Percentiles rank a stretch among this genome's conserved stretches.
phyloP scores from a whole-genome alignment of 495 filamentous ascomycete genomes.

The Talaromyces ruber region DNA sequence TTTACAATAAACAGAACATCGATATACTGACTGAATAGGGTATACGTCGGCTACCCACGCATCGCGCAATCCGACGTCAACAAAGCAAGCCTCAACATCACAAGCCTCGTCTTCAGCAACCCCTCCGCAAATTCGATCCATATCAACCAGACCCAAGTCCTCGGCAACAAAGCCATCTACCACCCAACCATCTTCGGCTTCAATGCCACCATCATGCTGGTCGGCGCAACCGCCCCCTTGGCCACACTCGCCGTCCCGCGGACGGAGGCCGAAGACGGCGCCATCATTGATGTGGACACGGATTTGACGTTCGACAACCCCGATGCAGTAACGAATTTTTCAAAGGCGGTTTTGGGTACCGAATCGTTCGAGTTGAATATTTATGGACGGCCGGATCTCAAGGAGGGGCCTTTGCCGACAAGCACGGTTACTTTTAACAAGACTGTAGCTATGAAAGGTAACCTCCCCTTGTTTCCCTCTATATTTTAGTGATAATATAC shows the following conservation, averaged over 20 bases:
- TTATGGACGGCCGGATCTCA: conserved; percentile 46
- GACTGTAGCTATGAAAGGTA: conserved; percentile 48
- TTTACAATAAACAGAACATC: background rate
- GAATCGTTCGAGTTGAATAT: conserved; percentile 52
- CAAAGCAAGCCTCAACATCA: conserved; percentile 52
- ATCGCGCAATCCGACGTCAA: conserved; percentile 64
- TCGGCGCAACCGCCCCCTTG: conserved; percentile 47
- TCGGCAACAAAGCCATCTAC: conserved; percentile 37
- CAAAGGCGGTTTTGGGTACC: conserved; percentile 41
- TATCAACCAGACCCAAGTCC: conserved; percentile 41
- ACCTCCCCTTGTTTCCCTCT: conserved; percentile 5
- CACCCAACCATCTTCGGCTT: conserved; percentile 50
- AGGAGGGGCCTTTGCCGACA: conserved; percentile 40
- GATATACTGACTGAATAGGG: conserved; percentile 29
- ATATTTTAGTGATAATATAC: background rate
- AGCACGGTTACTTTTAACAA: conserved; percentile 48
- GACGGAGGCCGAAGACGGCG: conserved; percentile 47
- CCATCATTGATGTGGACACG: conserved; percentile 43
- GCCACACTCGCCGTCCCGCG: conserved; percentile 47
- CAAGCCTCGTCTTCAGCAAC: conserved; percentile 47
- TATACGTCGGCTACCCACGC: conserved; percentile 64
- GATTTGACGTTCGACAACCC: conserved; percentile 41
- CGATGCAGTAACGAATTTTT: conserved; percentile 49
- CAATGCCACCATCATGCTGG: conserved; percentile 41
- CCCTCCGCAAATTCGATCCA: conserved; percentile 49